phyloP scores from a whole-genome alignment of 345 rosid species.

The Leavenworthia alabamica region DNA sequence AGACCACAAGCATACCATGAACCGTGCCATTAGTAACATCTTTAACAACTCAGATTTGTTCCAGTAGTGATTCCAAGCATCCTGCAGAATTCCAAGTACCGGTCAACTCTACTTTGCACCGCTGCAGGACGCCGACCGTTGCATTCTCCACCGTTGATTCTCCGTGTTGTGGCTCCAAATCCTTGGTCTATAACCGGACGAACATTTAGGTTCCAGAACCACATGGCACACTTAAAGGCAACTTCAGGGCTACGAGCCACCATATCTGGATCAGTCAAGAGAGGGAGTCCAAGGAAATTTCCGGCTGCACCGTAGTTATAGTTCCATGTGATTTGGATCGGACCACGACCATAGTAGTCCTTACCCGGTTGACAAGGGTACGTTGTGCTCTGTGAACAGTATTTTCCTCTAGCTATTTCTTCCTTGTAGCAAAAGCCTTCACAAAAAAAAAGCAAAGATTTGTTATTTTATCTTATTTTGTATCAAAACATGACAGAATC shows the following conservation, averaged over 20 bases:
- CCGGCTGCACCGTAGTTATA: constrained; percentile 55
- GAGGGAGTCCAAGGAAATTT: constrained; percentile 31
- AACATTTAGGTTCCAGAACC: constrained; percentile 55
- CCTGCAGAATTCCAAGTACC: constrained; percentile 35
- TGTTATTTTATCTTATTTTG: background rate
- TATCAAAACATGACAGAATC: background rate
- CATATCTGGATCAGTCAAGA: constrained; percentile 40
- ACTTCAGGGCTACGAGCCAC: constrained; percentile 37
- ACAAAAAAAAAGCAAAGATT: background rate
- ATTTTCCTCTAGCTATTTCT: constrained; percentile 32
- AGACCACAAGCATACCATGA: background rate
- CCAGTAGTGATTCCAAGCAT: constrained; percentile 33
- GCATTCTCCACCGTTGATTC: constrained; percentile 52
- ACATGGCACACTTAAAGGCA: constrained; percentile 47
- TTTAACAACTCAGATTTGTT: constrained; percentile 32
- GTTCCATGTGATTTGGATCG: constrained; percentile 56
- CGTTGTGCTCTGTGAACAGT: constrained; percentile 15
- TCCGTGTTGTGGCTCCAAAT: constrained; percentile 41
- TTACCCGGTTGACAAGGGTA: constrained; percentile 35
- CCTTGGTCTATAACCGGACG: constrained; percentile 43
- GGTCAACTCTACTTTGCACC: constrained; percentile 35
- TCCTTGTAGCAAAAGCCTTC: constrained; percentile 37
- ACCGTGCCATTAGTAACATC: background rate
- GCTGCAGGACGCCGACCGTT: constrained; percentile 24
- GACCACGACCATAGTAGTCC: constrained; percentile 52